Evolutionary conservation across 2,329 filamentous ascomycete genomes (phyloP).

Genomic region (Alternaria dauci): DNA sequence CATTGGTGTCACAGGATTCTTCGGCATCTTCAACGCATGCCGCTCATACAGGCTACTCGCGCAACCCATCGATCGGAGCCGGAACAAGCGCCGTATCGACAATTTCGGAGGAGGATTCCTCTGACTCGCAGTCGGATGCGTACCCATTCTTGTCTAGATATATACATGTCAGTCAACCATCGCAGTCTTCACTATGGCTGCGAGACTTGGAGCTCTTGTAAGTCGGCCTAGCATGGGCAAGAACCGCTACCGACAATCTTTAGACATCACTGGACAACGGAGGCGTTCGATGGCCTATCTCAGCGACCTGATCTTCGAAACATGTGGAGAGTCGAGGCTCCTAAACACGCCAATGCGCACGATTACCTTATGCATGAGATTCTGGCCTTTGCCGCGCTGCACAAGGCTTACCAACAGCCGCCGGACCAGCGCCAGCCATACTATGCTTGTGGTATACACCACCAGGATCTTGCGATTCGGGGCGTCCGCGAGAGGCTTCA

Average conservation of each 20-base stretch:
- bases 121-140: slow-evolving; percentile 39
- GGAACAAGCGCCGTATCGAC: slow-evolving; percentile 15
- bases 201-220: slow-evolving; percentile 48
- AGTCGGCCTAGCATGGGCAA: slow-evolving; percentile 8
- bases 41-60: slow-evolving; percentile 33
- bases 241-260: slow-evolving; percentile 7
- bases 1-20: slow-evolving; percentile 17
- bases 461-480: slow-evolving; percentile 49
- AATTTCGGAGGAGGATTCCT: slow-evolving; percentile 35
- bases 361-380: slow-evolving; percentile 54
- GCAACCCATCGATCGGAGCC: slow-evolving; percentile 26
- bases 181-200: slow-evolving; percentile 40
- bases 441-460: slow-evolving; percentile 47
- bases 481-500: slow-evolving; percentile 40
- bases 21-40: slow-evolving; percentile 19
- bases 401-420: slow-evolving; percentile 44
- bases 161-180: slow-evolving; percentile 30
- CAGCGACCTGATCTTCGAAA: slow-evolving; percentile 35
- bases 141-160: slow-evolving; percentile 46
- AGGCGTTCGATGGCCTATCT: slow-evolving; percentile 36
- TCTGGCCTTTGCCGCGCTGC: slow-evolving; percentile 52
- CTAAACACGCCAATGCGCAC: slow-evolving; percentile 46
- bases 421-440: slow-evolving; percentile 37
- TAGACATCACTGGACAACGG: slow-evolving; percentile 47
- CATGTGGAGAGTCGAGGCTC: slow-evolving; percentile 47